Conservation (phyloP, 2,329 filamentous ascomycete species). For the Nothopassalora personata region DNA sequence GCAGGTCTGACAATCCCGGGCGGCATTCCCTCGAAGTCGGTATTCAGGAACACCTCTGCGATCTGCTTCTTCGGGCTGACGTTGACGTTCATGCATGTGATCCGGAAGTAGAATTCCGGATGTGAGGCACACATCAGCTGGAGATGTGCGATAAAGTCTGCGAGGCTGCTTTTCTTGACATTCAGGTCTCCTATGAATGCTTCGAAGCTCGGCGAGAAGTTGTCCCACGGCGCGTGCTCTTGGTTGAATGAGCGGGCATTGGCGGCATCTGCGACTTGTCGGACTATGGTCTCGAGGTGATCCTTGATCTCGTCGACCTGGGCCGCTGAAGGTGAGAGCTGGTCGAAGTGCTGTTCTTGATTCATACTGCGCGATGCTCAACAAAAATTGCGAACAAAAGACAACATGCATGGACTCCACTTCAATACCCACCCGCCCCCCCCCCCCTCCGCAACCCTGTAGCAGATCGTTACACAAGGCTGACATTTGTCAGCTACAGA, state of each 20-base stretch:
- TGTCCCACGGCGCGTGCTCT: background rate
- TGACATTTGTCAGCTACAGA: too few species aligned
- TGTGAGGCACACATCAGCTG: background rate
- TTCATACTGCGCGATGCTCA: too few species aligned
- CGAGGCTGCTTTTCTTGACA: background rate
- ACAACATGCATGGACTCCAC: too few species aligned
- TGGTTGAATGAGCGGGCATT: background rate
- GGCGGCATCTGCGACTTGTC: background rate
- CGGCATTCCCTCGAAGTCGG: background rate
- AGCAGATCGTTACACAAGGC: too few species aligned
- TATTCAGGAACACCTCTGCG: background rate
- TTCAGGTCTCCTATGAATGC: background rate
- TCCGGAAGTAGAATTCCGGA: background rate
- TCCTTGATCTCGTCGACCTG: background rate
- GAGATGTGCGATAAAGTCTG: background rate
- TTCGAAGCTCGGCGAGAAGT: background rate
- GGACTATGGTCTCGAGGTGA: background rate
- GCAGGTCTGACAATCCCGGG: constrained; percentile 1
- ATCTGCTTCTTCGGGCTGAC: background rate
- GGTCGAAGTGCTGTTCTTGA: too few species aligned
- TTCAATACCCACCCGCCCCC: too few species aligned
- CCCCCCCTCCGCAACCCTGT: too few species aligned
- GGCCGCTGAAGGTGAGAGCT: too few species aligned
- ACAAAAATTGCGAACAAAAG: too few species aligned
- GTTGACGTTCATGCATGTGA: background rate